A percentile compares a stretch with the other conserved stretches of the same genome.
These are phyloP conservation scores for Rhodotorula sphaerocarpa DNA, from an alignment of 768 basidiomycete species.

Conservation along the genomic window DNA sequence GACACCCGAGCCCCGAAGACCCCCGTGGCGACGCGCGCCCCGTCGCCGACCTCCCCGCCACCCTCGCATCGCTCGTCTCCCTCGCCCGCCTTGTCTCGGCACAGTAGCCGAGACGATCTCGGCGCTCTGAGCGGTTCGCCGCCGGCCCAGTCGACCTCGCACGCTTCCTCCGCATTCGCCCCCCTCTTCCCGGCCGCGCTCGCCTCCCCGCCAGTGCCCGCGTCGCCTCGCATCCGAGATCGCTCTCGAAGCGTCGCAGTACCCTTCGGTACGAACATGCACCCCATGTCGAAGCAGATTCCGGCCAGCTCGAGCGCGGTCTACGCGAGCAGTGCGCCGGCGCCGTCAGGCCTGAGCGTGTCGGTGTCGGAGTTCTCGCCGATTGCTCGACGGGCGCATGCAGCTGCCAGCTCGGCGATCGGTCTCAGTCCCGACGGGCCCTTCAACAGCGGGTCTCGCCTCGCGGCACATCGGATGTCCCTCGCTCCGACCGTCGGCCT, in stretches of 20 bases:
- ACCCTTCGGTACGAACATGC: too few species aligned
- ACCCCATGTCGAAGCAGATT: too few species aligned
- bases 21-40: constrained; percentile 23
- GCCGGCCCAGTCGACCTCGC: not conserved
- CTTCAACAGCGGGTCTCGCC: not conserved
- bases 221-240: not conserved
- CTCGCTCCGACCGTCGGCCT: constrained; percentile 10
- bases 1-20: constrained; percentile 22
- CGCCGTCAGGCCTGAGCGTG: too few species aligned
- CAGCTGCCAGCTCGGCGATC: not conserved
- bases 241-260: constrained; percentile 17
- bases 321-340: not conserved
- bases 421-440: not conserved
- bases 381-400: not conserved
- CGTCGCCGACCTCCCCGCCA: constrained; percentile 19
- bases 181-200: constrained; percentile 28
- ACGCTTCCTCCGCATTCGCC: constrained; percentile 25
- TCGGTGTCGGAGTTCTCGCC: too few species aligned
- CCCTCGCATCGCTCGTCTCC: constrained; percentile 4
- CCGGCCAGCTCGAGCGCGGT: not conserved
- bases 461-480: constrained; percentile 18
- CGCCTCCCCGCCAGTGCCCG: not conserved
- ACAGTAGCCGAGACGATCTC: constrained; percentile 20
- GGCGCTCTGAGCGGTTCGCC: not conserved
- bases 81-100: constrained; percentile 10